Percentiles rank a stretch among this genome's conserved stretches.
These are phyloP conservation scores for Kwoniella shandongensis DNA, from an alignment of 768 basidiomycete species.

Conservation along the genomic window DNA sequence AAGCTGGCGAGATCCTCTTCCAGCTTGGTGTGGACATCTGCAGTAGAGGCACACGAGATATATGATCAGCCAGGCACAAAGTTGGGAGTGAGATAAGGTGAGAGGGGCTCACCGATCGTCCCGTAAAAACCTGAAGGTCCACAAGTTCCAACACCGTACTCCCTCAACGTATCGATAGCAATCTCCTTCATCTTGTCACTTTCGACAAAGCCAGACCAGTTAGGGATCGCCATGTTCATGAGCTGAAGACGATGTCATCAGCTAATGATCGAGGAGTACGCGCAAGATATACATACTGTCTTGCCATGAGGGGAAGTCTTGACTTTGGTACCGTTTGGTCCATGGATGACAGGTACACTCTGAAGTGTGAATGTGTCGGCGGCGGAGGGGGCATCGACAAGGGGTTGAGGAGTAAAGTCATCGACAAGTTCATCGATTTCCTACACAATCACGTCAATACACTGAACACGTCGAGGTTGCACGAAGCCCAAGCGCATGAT, in stretches of 20 bases:
- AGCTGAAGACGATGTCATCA: slow-evolving; percentile 63
- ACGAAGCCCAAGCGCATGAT: neutral
- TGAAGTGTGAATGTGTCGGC: slow-evolving; percentile 69
- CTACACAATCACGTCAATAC: slow-evolving; percentile 55
- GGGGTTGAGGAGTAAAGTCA: slow-evolving; percentile 87
- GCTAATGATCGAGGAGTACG: neutral
- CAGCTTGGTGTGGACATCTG: slow-evolving; percentile 89
- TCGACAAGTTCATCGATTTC: slow-evolving; percentile 96
- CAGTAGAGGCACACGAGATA: slow-evolving; percentile 5
- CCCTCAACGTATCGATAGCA: slow-evolving; percentile 76
- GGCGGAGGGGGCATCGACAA: slow-evolving; percentile 64
- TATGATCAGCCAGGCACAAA: slow-evolving; percentile 7
- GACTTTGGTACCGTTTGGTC: slow-evolving; percentile 78
- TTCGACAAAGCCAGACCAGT: slow-evolving; percentile 85
- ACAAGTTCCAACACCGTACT: slow-evolving; percentile 91
- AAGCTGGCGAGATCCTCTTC: slow-evolving; percentile 89
- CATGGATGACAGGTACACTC: slow-evolving; percentile 72
- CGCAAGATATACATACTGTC: slow-evolving; percentile 20
- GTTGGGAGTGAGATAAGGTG: neutral
- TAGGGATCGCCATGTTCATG: slow-evolving; percentile 82
- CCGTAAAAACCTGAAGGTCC: slow-evolving; percentile 98
- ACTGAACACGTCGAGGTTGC: neutral
- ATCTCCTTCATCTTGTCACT: slow-evolving; percentile 83
- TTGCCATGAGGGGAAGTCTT: slow-evolving; percentile 60
- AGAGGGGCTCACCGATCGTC: slow-evolving; percentile 69